Conservation (phyloP, 1,139 yeast species). For the Eremothecium coryli region DNA sequence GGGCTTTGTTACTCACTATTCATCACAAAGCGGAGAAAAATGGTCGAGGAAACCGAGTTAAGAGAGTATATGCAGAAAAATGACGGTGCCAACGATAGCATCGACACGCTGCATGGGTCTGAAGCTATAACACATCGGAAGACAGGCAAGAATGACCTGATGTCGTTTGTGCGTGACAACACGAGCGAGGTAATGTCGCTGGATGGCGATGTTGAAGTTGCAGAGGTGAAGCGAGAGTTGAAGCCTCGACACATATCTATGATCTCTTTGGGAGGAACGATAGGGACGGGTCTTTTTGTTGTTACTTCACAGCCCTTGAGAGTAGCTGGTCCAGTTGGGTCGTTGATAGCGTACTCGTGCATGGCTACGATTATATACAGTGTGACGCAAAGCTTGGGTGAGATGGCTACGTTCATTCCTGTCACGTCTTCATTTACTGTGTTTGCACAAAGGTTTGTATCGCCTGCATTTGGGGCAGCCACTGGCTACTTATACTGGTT, state of each 20-base stretch:
- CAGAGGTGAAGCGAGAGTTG: conserved; percentile 39
- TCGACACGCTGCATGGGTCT: no score
- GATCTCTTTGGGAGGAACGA: conserved; percentile 62
- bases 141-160: neutral
- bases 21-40: no score
- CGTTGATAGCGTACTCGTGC: conserved; percentile 55
- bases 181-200: conserved; percentile 2
- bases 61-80: no score
- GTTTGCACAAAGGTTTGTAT: conserved; percentile 47
- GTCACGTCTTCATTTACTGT: conserved; percentile 57
- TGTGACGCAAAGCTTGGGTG: conserved; percentile 64
- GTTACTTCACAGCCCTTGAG: conserved; percentile 47
- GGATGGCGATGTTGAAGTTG: conserved; percentile 5
- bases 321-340: conserved; percentile 64
- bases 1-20: no score
- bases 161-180: neutral
- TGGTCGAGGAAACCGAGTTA: no score
- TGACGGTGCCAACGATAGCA: no score
- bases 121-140: neutral
- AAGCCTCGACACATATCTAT: conserved; percentile 54
- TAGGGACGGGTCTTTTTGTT: conserved; percentile 58
- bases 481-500: conserved; percentile 84
- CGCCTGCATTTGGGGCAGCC: conserved; percentile 62
- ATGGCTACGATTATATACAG: conserved; percentile 57
- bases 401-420: conserved; percentile 68